Conservation (phyloP, 1,284 basidiomycete genomes). For the Phaffia rhodozyma region DNA sequence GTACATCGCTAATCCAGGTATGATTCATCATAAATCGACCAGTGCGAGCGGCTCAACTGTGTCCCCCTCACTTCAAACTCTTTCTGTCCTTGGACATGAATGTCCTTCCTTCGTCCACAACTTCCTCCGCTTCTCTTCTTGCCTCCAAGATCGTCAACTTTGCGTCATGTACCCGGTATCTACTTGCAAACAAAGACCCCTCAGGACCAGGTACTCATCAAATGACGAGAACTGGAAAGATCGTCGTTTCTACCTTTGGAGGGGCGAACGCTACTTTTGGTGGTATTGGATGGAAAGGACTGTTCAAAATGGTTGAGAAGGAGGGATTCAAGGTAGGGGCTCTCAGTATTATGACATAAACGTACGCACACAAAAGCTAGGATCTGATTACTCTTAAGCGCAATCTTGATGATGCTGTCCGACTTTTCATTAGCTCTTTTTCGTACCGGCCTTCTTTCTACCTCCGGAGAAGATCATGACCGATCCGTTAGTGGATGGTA, state of each 20-base stretch:
- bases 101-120: conserved; percentile 26
- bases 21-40: not conserved
- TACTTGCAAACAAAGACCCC: not conserved
- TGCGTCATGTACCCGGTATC: not conserved
- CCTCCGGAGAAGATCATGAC: conserved; percentile 27
- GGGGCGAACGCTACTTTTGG: not conserved
- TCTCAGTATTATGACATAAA: not conserved
- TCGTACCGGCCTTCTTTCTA: conserved; percentile 35
- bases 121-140: conserved; percentile 22
- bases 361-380: too few relatives aligned
- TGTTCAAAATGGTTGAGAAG: conserved; percentile 24
- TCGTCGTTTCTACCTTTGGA: conserved; percentile 11
- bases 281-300: conserved; percentile 21
- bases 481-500: conserved; percentile 28
- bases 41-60: conserved; percentile 9
- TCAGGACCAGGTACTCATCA: not conserved
- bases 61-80: conserved; percentile 22
- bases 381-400: not conserved
- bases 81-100: conserved; percentile 35
- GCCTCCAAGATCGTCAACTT: conserved; percentile 21
- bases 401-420: not conserved
- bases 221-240: not conserved
- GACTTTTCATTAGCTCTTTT: conserved; percentile 24
- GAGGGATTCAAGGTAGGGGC: conserved; percentile 23
- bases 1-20: not conserved